phyloP scores from a whole-genome alignment of 495 filamentous ascomycete genomes.

The Usnea hakonensis region DNA sequence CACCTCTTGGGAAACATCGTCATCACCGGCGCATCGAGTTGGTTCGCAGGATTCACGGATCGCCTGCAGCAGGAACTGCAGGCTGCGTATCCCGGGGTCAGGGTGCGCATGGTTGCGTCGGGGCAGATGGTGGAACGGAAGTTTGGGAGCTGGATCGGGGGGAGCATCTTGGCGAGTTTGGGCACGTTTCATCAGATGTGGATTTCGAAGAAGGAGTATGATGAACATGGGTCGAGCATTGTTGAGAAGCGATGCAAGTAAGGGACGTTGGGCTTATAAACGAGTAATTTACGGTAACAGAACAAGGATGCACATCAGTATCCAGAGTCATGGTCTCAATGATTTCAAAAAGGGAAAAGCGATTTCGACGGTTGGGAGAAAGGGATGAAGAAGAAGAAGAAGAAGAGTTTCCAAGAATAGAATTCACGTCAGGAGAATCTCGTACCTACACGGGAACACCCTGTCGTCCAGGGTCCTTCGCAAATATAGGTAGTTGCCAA shows the following conservation, averaged over 20 bases:
- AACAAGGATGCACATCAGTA: neutral
- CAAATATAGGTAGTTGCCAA: too few species aligned
- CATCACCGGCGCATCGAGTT: slow-evolving; percentile 75
- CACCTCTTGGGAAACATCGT: slow-evolving; percentile 82
- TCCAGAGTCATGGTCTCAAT: neutral
- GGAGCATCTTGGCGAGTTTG: slow-evolving; percentile 89
- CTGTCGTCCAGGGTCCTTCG: too few species aligned
- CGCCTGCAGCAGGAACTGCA: slow-evolving; percentile 76
- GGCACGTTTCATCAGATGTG: slow-evolving; percentile 99
- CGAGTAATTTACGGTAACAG: neutral
- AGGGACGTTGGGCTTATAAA: neutral
- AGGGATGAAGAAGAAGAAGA: too few species aligned
- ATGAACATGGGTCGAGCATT: slow-evolving; percentile 51
- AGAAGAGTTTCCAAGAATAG: too few species aligned
- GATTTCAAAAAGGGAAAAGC: too few species aligned
- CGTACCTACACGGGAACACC: too few species aligned
- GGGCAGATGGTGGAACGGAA: slow-evolving; percentile 79
- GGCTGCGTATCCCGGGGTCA: slow-evolving; percentile 66
- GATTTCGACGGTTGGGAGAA: too few species aligned
- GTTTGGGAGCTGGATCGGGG: slow-evolving; percentile 92
- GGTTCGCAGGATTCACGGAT: slow-evolving; percentile 85
- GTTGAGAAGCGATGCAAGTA: slow-evolving; percentile 56
- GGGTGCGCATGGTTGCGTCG: slow-evolving; percentile 76
- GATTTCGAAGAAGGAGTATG: slow-evolving; percentile 69
- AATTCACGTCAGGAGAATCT: too few species aligned